Evolutionary conservation across 768 basidiomycete genomes (phyloP), one percentile per base, ranked within the genome.

Genomic region (Auricularia sp.): DNA sequence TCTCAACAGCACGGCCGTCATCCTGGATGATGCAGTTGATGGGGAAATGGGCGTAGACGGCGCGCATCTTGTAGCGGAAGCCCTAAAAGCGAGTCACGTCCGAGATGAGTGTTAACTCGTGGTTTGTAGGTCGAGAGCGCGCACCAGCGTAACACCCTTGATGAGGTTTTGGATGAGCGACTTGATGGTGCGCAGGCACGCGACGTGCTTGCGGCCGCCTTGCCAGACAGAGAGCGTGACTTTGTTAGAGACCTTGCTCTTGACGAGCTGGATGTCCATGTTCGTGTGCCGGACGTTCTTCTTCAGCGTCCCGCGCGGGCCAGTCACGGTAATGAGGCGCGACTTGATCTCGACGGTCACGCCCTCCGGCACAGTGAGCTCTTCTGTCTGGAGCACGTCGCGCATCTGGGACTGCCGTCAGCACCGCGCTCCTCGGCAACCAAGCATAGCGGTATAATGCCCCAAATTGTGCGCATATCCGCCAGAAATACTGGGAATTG

Each of bases 1-100:
- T 96, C 76, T 96, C 94, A 59, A 95, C 77, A 61, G 84, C 76
- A 45, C 73, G 75, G 63, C 90, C 92, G 66, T 76, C 76, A 7
- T 90, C 85, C 75, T 90, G 87, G 72, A 96, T 92, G 76, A 97
- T 96, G 75, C 89, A 89, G 82, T 99, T 99, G 84, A 99, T 97
- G 67, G 97, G 97, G 83, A 99, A 99, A 82, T 99, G 97, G 71
- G 97, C 97, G 74, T 98, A 99, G 63, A 99, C 97, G 34, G 94
- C 85, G 71, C 95, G 92, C 96, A 99, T 98, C 89, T 98, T 99
- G 86, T 99, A 99, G 71, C 87, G 86, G 87, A 98, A 99, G 68
- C 97, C 97, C 95, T 95, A 70, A 21, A 54, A 54, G 14, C 59
- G 54, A 29, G 29, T 29, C 29, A 29, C 29, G 1, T 29, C 29